Evolutionary conservation across 2,329 filamentous ascomycete genomes (phyloP), one percentile per base, ranked within the genome.

Genomic region (Polytolypa hystricis): DNA sequence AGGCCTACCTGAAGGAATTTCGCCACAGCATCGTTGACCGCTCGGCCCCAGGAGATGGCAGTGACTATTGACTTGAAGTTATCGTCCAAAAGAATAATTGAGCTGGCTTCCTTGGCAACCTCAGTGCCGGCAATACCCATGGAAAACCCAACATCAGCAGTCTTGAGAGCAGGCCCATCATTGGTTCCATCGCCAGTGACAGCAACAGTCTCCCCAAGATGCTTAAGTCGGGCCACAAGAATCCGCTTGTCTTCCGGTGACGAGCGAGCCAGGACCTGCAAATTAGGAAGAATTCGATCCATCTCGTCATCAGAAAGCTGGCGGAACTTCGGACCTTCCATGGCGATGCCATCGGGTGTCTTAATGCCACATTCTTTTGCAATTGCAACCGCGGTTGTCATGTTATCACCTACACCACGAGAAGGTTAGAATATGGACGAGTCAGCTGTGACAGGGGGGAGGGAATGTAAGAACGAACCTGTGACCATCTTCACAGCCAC

Each of bases 401-500:
- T 64, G 49, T 84, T 84, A 56, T 84, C 79, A 47, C 76, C 50
- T 49, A 6, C 17, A 35, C 19, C 11, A 8, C 16, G 27, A 10
- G 11, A 26, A 29, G 9, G 9, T n/a, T 9, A 28, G 11, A 31
- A 28, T 21, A 20, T 10, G 28, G 10, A 23, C 33, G n/a, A 12
- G 27, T 12, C 25, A 18, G 10, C 10, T 33, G 25, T 18, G 12
- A 21, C 28, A 25, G 12, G 9, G 10, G 15, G 14, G 5, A 35
- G 16, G 23, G 23, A 28, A 14, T 23, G 16, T 7, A 16, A 41
- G 25, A 19, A 4, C 14, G 30, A 30, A 34, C 58, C 79, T 16
- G 79, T 83, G 33, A 83, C 79, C 78, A 83, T 82, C 47, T 79
- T 78, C 32, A 83, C 78, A 38, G 74, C 67, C 11, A 85, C 79